Evolutionary conservation across 1,139 yeast species (phyloP).

Genomic region (Scheffersomyces quercinus): DNA sequence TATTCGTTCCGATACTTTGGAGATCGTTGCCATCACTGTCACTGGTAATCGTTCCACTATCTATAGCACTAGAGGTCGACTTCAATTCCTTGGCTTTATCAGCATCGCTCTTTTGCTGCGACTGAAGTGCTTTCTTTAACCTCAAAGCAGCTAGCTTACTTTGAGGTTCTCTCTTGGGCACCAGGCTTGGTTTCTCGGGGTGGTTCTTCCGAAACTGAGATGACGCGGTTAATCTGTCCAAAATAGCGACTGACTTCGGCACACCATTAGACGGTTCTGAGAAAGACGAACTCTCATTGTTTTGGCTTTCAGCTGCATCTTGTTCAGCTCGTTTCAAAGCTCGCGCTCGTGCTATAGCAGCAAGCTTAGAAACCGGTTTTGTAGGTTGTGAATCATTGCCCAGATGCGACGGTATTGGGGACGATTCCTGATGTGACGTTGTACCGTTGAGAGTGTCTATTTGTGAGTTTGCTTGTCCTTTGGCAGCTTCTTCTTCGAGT

Average conservation of each 20-base stretch:
- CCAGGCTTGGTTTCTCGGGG: not conserved
- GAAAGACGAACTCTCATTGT: not conserved
- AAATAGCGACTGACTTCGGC: constrained; percentile 10
- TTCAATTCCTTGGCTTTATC: not conserved
- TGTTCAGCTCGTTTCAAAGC: constrained; percentile 12
- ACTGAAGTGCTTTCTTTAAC: not conserved
- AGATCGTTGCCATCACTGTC: not conserved
- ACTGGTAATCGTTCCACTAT: not conserved
- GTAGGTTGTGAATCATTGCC: too few species aligned
- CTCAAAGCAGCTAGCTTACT: not conserved
- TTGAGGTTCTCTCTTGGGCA: not conserved
- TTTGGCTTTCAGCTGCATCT: not conserved
- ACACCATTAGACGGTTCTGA: not conserved
- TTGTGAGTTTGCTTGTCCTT: not conserved
- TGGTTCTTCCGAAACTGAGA: not conserved
- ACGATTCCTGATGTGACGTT: not conserved
- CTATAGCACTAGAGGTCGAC: not conserved
- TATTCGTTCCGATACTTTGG: not conserved
- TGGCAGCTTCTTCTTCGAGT: not conserved
- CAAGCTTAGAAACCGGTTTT: constrained; percentile 36
- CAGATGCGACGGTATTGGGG: not conserved
- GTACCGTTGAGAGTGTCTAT: not conserved
- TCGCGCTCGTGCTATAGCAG: constrained; percentile 49
- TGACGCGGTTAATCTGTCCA: constrained; percentile 5
- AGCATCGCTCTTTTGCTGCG: not conserved